These are phyloP conservation scores for Geotrichum australiense DNA, from an alignment of 1,139 yeast genomes.

Conservation along the genomic window DNA sequence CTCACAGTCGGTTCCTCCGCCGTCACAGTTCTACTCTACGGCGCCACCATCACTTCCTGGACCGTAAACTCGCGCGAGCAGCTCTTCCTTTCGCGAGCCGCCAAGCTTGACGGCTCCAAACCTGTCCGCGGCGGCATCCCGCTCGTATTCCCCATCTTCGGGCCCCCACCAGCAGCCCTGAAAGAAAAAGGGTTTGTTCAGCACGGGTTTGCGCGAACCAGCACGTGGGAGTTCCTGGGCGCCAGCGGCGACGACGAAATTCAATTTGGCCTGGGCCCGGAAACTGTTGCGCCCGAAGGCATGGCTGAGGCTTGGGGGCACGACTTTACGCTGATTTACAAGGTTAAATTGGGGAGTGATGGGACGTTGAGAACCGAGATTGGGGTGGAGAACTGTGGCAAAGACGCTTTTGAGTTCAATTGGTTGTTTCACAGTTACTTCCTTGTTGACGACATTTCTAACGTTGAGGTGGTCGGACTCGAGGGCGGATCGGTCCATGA, in stretches of 20 bases:
- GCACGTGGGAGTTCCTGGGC: slow-evolving; percentile 89
- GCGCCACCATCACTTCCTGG: slow-evolving; percentile 90
- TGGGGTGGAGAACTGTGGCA: slow-evolving; percentile 70
- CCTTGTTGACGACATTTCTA: slow-evolving; percentile 66
- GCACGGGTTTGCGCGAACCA: slow-evolving; percentile 91
- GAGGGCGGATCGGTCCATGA: slow-evolving; percentile 66
- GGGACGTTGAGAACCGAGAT: slow-evolving; percentile 57
- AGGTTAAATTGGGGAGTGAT: slow-evolving; percentile 48
- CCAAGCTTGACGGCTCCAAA: slow-evolving; percentile 80
- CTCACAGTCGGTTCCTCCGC: slow-evolving; percentile 51
- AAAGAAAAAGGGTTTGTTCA: slow-evolving; percentile 39
- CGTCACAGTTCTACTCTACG: slow-evolving; percentile 68
- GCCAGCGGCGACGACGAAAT: slow-evolving; percentile 59
- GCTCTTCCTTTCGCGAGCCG: slow-evolving; percentile 50
- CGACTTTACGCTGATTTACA: slow-evolving; percentile 72
- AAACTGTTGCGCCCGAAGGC: slow-evolving; percentile 53
- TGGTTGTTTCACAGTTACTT: slow-evolving; percentile 96
- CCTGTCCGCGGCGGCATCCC: slow-evolving; percentile 98
- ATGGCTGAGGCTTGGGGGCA: slow-evolving; percentile 45
- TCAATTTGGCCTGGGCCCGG: slow-evolving; percentile 87
- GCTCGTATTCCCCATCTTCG: slow-evolving; percentile 88
- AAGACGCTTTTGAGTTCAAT: slow-evolving; percentile 63
- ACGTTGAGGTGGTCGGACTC: slow-evolving; percentile 68
- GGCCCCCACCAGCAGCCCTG: slow-evolving; percentile 51
- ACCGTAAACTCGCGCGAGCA: slow-evolving; percentile 62